Conservation (phyloP, 768 basidiomycete genomes). For the Podaxis pistillaris region DNA sequence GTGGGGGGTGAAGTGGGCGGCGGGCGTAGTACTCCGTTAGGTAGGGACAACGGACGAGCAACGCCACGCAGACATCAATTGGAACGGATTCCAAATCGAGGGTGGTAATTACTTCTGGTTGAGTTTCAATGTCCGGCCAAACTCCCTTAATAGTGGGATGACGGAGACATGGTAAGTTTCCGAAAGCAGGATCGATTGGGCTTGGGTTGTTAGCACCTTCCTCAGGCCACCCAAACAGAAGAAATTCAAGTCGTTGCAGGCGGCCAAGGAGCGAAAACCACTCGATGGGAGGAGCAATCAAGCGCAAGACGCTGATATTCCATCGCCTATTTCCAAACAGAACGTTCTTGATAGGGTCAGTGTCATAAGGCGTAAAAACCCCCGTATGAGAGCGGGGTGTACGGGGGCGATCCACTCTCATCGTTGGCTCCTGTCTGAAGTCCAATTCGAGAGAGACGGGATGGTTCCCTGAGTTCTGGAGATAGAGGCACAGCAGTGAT, state of each 20-base stretch:
- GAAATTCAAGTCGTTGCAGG: neutral
- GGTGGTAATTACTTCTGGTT: neutral
- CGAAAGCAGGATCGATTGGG: neutral
- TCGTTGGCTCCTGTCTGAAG: neutral
- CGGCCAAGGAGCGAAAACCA: neutral
- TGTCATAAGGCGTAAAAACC: neutral
- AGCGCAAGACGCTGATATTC: neutral
- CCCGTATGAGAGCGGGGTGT: neutral
- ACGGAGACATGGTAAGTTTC: neutral
- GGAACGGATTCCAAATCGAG: neutral
- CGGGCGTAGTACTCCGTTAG: neutral
- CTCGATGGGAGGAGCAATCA: neutral
- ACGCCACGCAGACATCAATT: neutral
- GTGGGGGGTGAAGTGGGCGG: too few species aligned
- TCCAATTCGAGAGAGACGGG: neutral
- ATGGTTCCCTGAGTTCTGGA: too few species aligned
- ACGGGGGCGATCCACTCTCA: too few species aligned
- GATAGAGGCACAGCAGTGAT: too few species aligned
- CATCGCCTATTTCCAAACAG: neutral
- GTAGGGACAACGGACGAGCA: neutral
- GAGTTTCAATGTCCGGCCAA: neutral
- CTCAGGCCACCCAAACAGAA: neutral
- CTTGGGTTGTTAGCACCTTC: neutral
- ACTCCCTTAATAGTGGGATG: neutral
- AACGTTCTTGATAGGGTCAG: neutral